Evolutionary conservation across 768 basidiomycete species (phyloP), one percentile per base, ranked within the genome.

Genomic region (Russula sp.): DNA sequence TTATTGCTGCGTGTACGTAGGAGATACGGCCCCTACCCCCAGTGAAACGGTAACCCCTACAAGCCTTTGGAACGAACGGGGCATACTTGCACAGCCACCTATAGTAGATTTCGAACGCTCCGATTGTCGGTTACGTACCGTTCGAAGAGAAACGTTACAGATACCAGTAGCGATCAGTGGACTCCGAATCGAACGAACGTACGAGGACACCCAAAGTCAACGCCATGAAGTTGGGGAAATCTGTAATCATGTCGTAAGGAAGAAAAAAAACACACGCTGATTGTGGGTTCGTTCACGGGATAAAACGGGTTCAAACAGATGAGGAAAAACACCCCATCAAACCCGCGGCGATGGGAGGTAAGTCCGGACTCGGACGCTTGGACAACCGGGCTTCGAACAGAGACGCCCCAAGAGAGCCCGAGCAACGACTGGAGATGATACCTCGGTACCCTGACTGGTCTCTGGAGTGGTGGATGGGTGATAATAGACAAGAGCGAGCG

Each of bases 1-100:
- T 32, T 70, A 38, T 14, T 28, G 26, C 64, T 65, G 26, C 68
- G 69, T 70, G 59, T 51, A 64, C 18, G 34, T 60, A 36, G 26
- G 40, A 30, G 36, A n/a, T 36, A 22, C 24, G 28, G 11, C 11
- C 10, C 36, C 9, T 3, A 0, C 13, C 5, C n/a, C 16, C 38
- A 32, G 59, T n/a, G 16, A 51, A 28, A 40, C 3, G 59, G 26
- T 28, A 40, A n/a, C n/a, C n/a, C 34, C 20, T 24, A 10, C 34
- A 24, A 10, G 4, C 30, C 11, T 14, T 38, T 32, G n/a, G 57
- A 51, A 40, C 57, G 36, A 30, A 30, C 51, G 30, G 20, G 38
- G 36, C 32, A 44, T 53, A 56, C 36, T 28, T 36, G 46, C 59
- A 48, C 57, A 38, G 42, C 63, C 57, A 58, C 65, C 22, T 9